A percentile compares a stretch with the other conserved stretches of the same genome.
phyloP scores from a whole-genome alignment of 495 filamentous ascomycete species.

The Annulohypoxylon maeteangense region DNA sequence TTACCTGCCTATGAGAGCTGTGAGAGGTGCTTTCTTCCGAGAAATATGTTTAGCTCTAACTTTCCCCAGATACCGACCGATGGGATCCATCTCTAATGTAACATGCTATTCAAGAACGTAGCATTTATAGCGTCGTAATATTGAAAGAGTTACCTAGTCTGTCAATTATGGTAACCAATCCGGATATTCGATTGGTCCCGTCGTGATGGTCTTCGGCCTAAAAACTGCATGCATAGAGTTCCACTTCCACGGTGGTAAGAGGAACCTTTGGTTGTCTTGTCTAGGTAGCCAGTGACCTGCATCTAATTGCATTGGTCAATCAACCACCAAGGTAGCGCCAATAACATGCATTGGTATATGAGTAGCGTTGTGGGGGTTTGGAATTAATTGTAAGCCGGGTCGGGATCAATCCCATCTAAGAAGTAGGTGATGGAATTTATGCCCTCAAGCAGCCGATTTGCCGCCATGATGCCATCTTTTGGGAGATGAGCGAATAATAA shows the following conservation, averaged over 20 bases:
- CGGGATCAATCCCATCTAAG: slow-evolving; percentile 12
- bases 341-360: slow-evolving; percentile 14
- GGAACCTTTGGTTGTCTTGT: background rate
- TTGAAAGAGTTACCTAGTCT: background rate
- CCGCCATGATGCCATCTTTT: background rate
- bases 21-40: background rate
- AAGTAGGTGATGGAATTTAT: slow-evolving; percentile 9
- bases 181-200: slow-evolving; percentile 3
- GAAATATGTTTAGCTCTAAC: background rate
- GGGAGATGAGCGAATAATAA: background rate
- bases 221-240: slow-evolving; percentile 18
- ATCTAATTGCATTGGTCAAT: slow-evolving; percentile 8
- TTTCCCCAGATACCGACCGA: slow-evolving; percentile 1
- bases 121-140: background rate
- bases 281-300: background rate
- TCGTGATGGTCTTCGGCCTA: slow-evolving; percentile 1
- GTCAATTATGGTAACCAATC: background rate
- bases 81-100: background rate
- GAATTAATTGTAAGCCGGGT: background rate
- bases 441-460: background rate
- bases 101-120: background rate
- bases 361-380: background rate
- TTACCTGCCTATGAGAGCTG: no score
- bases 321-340: background rate
- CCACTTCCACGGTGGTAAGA: slow-evolving; percentile 22